Percentiles rank a stretch among this genome's conserved stretches.
These are phyloP conservation scores for Sideroxylon spinosum DNA, from an alignment of 179 eudicot genomes.

Conservation along the genomic window DNA sequence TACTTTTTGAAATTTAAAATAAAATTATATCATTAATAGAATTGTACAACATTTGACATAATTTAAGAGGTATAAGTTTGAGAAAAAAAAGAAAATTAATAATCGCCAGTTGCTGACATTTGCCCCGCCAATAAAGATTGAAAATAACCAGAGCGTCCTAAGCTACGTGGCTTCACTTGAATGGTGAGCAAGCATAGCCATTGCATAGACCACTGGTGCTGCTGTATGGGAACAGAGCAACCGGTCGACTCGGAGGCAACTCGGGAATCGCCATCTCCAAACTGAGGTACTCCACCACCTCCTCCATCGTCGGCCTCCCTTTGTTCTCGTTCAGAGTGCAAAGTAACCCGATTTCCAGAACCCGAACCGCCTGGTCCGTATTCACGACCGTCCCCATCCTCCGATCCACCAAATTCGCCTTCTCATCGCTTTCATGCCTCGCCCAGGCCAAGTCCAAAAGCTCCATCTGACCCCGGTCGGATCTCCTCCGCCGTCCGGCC, in stretches of 20 bases:
- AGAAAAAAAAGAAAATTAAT: no score
- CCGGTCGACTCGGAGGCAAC: conserved; percentile 56
- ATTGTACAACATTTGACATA: no score
- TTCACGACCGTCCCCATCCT: conserved; percentile 57
- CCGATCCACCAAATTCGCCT: conserved; percentile 47
- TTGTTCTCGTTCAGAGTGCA: conserved; percentile 64
- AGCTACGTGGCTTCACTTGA: conserved; percentile 26
- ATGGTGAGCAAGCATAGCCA: conserved; percentile 33
- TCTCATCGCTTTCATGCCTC: conserved; percentile 49
- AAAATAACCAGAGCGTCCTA: no score
- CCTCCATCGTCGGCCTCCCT: conserved; percentile 60
- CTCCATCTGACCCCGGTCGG: conserved; percentile 43
- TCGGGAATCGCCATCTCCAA: conserved; percentile 39
- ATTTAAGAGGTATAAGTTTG: no score
- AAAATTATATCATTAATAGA: no score
- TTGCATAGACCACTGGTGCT: conserved; percentile 36
- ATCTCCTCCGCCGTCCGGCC: conserved; percentile 44
- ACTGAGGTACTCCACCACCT: conserved; percentile 42
- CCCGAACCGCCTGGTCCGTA: conserved; percentile 54
- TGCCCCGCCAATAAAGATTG: no score
- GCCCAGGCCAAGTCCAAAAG: conserved; percentile 66
- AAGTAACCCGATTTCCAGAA: conserved; percentile 51
- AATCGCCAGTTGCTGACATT: no score
- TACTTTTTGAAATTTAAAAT: no score
- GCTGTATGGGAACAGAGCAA: conserved; percentile 40